Percentiles rank a stretch among this genome's conserved stretches.
Conservation (phyloP, 345 rosid species). For the Citrus mangshanensis region DNA sequence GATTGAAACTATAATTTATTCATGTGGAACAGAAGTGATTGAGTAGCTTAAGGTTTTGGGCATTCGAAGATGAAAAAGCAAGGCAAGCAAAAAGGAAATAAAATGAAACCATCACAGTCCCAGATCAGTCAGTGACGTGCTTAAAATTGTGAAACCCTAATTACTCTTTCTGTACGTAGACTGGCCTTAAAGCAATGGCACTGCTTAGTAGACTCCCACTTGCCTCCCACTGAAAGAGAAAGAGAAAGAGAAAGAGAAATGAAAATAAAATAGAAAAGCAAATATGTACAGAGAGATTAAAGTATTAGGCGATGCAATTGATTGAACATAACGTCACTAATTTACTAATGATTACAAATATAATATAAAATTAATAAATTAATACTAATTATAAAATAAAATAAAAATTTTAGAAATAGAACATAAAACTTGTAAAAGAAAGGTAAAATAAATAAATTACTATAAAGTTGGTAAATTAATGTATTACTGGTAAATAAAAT, state of each 20-base stretch:
- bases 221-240: background rate
- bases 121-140: background rate
- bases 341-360: too few species aligned
- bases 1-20: background rate
- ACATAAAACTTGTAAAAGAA: fast-evolving
- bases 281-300: background rate
- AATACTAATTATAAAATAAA: too few species aligned
- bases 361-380: too few species aligned
- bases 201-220: background rate
- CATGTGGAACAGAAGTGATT: conserved; percentile 10
- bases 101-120: background rate
- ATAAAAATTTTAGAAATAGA: too few species aligned
- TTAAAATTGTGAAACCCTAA: background rate
- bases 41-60: conserved; percentile 65
- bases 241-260: background rate
- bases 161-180: background rate
- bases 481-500: too few species aligned
- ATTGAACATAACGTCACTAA: too few species aligned
- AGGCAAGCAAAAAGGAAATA: conserved; percentile 38
- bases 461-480: too few species aligned
- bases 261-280: background rate
- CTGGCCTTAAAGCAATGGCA: conserved; percentile 11
- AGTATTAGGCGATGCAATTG: background rate
- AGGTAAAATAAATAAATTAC: too few species aligned
- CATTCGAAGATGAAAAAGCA: conserved; percentile 36